Base-by-base conservation (phyloP, 257 asterid species). In the Gentiana macrophylla region DNA sequence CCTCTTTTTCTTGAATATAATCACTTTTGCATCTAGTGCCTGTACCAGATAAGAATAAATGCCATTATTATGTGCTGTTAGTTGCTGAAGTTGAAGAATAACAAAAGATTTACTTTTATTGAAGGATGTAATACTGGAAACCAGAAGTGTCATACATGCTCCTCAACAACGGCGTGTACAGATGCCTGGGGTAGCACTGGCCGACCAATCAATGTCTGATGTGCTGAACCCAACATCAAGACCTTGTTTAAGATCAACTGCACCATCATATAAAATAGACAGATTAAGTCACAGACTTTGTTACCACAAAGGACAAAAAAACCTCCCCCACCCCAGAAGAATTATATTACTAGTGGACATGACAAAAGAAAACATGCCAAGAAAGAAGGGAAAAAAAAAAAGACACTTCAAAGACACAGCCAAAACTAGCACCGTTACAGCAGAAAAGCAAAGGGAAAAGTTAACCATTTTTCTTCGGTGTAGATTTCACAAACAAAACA, bases 101-200 rank as follows among this genome's bases (percentile, higher is more conserved):
- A 37, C 52, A 41, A 57, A 33, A 43, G 3, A 37, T 51, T 11
- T 53, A 34, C 33, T 33, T 37, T 53, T 61, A 34, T 53, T 49
- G 58, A 7, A 8, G 32, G 51, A 54, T 12, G 48, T 8, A 49
- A 37, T 11, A 41, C 4, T 1, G 4, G 10, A 44, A 57, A 5
- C 5, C 46, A 41, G 43, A 5, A 11, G 13, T 33, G 54, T 74
- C 98, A 73, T 84, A 87, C 97, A 65, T 87, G 98, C 78, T 91
- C 97, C 82, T 91, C 98, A 6, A 91, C 98, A 62, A 87, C 93
- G 70, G 94, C 95, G 73, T 87, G 93, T 68, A 87, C 98, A 73
- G 87, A 77, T 38, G 94, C 96, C 67, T 87, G 84, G 7, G 93
- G 96, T 84, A 87, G 79, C 65, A 83, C 46, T 32, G 98, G 98